Conservation (phyloP, 257 asterid genomes). For the Schizonepeta tenuifolia region DNA sequence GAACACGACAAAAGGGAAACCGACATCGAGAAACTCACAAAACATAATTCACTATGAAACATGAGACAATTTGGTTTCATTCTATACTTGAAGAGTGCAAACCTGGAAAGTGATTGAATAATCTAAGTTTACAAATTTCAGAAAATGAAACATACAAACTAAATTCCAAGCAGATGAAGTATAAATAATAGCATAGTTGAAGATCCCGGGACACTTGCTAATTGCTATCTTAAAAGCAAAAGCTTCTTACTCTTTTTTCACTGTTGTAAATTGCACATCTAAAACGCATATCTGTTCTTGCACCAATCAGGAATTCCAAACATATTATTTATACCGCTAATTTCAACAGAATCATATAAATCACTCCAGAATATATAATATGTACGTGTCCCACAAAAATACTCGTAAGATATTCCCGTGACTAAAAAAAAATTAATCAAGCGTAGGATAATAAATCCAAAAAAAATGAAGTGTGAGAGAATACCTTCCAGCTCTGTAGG, state of each 20-base stretch:
- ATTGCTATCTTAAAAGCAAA: neutral
- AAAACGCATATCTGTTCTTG: neutral
- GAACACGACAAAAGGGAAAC: slow-evolving; percentile 19
- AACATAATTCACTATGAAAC: neutral
- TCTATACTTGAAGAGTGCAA: neutral
- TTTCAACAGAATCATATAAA: neutral
- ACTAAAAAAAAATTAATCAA: neutral
- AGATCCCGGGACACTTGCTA: neutral
- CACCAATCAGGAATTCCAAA: neutral
- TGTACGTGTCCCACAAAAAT: neutral
- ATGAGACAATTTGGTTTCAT: neutral
- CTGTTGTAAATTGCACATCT: neutral
- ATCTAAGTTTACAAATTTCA: neutral
- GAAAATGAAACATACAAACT: slow-evolving; percentile 3
- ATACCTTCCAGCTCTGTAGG: slow-evolving; percentile 88
- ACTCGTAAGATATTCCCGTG: neutral
- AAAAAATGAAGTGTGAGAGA: neutral
- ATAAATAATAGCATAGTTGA: neutral
- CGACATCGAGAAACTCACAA: slow-evolving; percentile 20
- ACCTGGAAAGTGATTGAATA: neutral
- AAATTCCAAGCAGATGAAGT: neutral
- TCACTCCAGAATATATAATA: neutral
- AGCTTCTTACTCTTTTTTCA: neutral
- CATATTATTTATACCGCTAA: neutral
- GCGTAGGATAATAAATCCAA: too few species aligned